A percentile compares a stretch with the other conserved stretches of the same genome.
Conservation (phyloP, 805 yeast genomes). For the Wickerhamiella shivajii region DNA sequence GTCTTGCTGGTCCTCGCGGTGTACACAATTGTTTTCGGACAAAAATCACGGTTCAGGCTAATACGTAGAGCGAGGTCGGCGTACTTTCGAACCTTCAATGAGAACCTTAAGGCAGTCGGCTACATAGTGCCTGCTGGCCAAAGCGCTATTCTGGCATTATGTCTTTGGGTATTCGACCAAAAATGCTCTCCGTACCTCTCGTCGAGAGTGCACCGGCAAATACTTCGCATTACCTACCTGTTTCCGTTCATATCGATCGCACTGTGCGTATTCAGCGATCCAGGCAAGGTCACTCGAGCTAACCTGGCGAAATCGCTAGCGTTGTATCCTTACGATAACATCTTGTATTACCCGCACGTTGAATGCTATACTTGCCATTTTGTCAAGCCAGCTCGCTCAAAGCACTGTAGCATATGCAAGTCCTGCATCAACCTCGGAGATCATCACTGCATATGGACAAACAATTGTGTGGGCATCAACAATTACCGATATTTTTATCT, state of each 20-base stretch:
- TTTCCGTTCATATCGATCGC: conserved; percentile 17
- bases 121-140: conserved; percentile 17
- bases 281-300: conserved; percentile 23
- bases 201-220: conserved; percentile 8
- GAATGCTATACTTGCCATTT: conserved; percentile 35
- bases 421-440: conserved; percentile 36
- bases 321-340: conserved; percentile 31
- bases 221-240: conserved; percentile 12
- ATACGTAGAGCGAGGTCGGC: background rate
- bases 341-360: conserved; percentile 37
- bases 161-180: conserved; percentile 13
- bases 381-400: conserved; percentile 43
- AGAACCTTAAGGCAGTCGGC: conserved; percentile 8
- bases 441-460: conserved; percentile 52
- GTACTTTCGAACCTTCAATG: background rate
- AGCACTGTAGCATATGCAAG: conserved; percentile 42
- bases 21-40: conserved; percentile 6
- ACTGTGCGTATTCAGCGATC: conserved; percentile 25
- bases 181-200: conserved; percentile 5
- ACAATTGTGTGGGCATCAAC: conserved; percentile 44
- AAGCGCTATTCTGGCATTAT: conserved; percentile 11
- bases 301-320: conserved; percentile 18
- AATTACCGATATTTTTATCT: conserved; percentile 48
- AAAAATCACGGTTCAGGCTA: background rate
- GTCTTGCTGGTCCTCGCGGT: conserved; percentile 1